Conservation (phyloP, 306 rosid species). For the Quercus wislizeni region DNA sequence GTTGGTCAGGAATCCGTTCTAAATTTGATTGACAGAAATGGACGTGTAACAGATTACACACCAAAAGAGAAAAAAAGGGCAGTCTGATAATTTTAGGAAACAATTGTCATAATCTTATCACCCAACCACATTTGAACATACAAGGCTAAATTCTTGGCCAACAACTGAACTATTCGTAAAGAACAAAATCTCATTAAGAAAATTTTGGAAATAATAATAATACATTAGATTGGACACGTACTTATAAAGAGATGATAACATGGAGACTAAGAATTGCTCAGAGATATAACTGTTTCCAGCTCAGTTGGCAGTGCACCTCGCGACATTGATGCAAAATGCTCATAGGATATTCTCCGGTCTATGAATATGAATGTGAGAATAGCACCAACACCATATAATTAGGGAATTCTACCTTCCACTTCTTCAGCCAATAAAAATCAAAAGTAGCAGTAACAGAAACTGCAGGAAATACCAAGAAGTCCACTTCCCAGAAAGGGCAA, state of each 20-base stretch:
- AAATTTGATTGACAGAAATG: background rate
- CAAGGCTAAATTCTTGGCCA: background rate
- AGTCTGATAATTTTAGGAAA: background rate
- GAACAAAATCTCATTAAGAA: conserved; percentile 5
- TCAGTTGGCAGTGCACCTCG: conserved; percentile 19
- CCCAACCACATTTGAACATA: background rate
- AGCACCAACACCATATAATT: conserved; percentile 25
- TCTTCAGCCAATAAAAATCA: conserved; percentile 24
- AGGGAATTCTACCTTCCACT: conserved; percentile 30
- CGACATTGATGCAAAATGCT: conserved; percentile 41
- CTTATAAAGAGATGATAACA: conserved; percentile 27
- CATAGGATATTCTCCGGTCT: conserved; percentile 20
- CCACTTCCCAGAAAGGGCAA: conserved; percentile 1
- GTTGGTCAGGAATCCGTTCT: background rate
- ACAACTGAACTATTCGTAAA: background rate
- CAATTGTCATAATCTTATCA: background rate
- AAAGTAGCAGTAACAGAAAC: conserved; percentile 13
- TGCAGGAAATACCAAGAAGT: conserved; percentile 25
- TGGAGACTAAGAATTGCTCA: conserved; percentile 16
- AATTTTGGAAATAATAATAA: background rate
- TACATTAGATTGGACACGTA: conserved; percentile 14
- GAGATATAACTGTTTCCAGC: conserved; percentile 11
- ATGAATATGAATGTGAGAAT: conserved; percentile 1
- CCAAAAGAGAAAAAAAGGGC: background rate
- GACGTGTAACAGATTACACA: background rate